phyloP scores from a whole-genome alignment of 2,329 filamentous ascomycete genomes.

The Cordyceps farinosa region DNA sequence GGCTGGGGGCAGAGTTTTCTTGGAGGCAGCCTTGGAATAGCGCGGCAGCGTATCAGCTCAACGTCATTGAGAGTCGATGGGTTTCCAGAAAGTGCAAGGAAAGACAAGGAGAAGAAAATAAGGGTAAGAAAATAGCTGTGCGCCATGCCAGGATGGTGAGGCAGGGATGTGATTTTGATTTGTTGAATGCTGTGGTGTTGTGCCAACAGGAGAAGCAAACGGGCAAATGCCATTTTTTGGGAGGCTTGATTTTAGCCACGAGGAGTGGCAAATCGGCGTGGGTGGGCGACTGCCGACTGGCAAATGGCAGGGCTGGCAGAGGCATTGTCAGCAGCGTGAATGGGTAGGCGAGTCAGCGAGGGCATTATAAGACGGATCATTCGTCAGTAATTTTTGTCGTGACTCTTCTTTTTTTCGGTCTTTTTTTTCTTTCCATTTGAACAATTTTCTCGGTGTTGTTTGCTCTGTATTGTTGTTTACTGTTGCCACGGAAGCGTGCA shows the following conservation, averaged over 20 bases:
- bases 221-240: background rate
- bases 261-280: background rate
- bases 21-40: conserved; percentile 5
- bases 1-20: conserved; percentile 17
- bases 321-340: conserved; percentile 2
- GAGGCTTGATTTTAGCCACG: too few relatives aligned
- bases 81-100: background rate
- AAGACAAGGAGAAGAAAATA: background rate
- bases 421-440: background rate
- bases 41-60: background rate
- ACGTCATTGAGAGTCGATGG: background rate
- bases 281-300: conserved; percentile 5
- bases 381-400: too few relatives aligned
- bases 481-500: background rate
- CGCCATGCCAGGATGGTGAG: background rate
- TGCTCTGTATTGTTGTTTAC: background rate
- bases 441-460: background rate
- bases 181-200: background rate
- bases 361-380: background rate
- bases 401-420: background rate
- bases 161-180: background rate
- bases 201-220: too few relatives aligned
- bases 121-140: conserved; percentile 4
- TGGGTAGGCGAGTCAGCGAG: background rate
- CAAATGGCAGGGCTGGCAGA: conserved; percentile 2